phyloP scores from a whole-genome alignment of 2,329 filamentous ascomycete genomes.

The Trichoderma citrinoviride region DNA sequence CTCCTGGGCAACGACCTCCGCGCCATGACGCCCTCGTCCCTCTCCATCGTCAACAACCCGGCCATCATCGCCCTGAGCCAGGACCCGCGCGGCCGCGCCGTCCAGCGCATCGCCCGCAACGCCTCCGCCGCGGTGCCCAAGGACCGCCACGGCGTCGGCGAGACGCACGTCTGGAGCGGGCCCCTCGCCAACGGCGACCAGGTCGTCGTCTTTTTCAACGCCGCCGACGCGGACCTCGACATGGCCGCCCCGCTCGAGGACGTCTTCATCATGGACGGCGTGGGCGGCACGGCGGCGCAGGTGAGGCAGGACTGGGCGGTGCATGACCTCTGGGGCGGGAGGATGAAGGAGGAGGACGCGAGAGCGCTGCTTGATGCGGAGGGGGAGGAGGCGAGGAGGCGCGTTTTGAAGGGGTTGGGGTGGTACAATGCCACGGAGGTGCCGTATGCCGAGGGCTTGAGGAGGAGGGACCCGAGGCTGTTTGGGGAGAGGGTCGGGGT shows the following conservation, averaged over 20 bases:
- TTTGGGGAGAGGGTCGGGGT: conserved; percentile 18
- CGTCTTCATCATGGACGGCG: conserved; percentile 20
- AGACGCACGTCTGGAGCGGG: conserved; percentile 32
- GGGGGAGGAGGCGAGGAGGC: not conserved
- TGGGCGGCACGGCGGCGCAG: conserved; percentile 14
- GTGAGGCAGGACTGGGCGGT: conserved; percentile 13
- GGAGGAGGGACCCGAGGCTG: conserved; percentile 4
- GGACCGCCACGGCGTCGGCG: conserved; percentile 27
- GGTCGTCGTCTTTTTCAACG: conserved; percentile 21
- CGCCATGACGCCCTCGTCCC: conserved; percentile 24
- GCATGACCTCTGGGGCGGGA: conserved; percentile 16
- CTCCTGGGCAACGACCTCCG: conserved; percentile 42
- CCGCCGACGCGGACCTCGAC: conserved; percentile 18
- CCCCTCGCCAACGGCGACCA: conserved; percentile 24
- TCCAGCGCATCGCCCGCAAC: conserved; percentile 16
- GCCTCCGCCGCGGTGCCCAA: conserved; percentile 28
- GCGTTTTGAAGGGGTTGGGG: not conserved
- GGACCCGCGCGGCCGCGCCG: conserved; percentile 33
- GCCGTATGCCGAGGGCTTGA: conserved; percentile 16
- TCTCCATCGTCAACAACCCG: conserved; percentile 28
- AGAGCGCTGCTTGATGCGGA: conserved; percentile 9
- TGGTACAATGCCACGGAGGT: conserved; percentile 19
- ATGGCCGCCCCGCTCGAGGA: conserved; percentile 19
- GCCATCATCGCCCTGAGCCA: conserved; percentile 36
- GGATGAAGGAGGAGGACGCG: conserved; percentile 3